Percentiles rank a stretch among this genome's conserved stretches.
These are phyloP conservation scores for Clonostachys rosea DNA, from an alignment of 2,329 filamentous ascomycete species.

Conservation along the genomic window DNA sequence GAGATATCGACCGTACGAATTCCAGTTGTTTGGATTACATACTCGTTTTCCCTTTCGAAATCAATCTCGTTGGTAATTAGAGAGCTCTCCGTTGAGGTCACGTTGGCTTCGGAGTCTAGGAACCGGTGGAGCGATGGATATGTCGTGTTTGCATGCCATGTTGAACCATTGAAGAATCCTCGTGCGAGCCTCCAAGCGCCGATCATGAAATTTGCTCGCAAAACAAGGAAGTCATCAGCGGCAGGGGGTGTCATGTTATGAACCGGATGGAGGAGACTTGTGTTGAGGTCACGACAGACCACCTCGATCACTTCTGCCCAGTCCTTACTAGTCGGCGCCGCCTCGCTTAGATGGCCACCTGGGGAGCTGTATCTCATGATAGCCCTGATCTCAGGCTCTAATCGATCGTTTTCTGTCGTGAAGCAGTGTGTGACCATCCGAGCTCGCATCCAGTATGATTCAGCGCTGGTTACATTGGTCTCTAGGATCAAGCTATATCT, in stretches of 20 bases:
- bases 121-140: slow-evolving; percentile 27
- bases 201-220: slow-evolving; percentile 52
- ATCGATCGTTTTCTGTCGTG: slow-evolving; percentile 17
- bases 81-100: slow-evolving; percentile 24
- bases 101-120: slow-evolving; percentile 13
- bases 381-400: slow-evolving; percentile 20
- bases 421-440: slow-evolving; percentile 35
- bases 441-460: slow-evolving; percentile 47
- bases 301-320: slow-evolving; percentile 43
- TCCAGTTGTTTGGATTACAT: slow-evolving; percentile 34
- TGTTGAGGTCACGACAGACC: slow-evolving; percentile 49
- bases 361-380: slow-evolving; percentile 19
- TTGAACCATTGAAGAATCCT: slow-evolving; percentile 49
- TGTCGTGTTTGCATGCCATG: slow-evolving; percentile 34
- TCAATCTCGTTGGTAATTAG: slow-evolving; percentile 10
- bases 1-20: slow-evolving; percentile 50
- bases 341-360: fast-evolving
- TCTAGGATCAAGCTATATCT: slow-evolving; percentile 40
- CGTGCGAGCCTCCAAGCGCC: slow-evolving; percentile 46
- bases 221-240: slow-evolving; percentile 31
- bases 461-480: slow-evolving; percentile 46
- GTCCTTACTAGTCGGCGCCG: slow-evolving; percentile 31
- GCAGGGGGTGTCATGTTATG: slow-evolving; percentile 25
- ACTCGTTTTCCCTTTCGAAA: not conserved
- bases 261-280: slow-evolving; percentile 34